A percentile compares a stretch with the other conserved stretches of the same genome.
Conservation (phyloP, 2,329 filamentous ascomycete genomes). For the Colletotrichum cereale region DNA sequence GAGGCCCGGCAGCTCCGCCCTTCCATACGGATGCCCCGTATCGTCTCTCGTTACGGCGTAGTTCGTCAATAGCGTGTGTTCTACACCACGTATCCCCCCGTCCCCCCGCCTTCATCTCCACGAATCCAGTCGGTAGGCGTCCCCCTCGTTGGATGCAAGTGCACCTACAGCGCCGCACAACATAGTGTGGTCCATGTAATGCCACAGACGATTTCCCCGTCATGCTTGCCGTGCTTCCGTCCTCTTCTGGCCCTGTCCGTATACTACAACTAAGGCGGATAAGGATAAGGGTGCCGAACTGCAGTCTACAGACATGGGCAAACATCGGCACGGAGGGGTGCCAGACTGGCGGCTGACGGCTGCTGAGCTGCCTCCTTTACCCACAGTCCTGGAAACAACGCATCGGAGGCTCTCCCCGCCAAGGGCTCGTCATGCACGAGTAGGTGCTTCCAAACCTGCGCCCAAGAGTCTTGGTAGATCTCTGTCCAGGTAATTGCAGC, state of each 20-base stretch:
- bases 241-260: slow-evolving; percentile 21
- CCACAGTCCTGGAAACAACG: not conserved
- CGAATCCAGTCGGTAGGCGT: slow-evolving; percentile 33
- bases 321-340: not conserved
- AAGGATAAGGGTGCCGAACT: slow-evolving; percentile 5
- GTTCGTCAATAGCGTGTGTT: not conserved
- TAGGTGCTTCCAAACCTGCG: slow-evolving; percentile 24
- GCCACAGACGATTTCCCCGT: slow-evolving; percentile 27
- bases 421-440: slow-evolving; percentile 9
- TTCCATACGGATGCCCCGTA: not conserved
- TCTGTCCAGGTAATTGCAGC: slow-evolving; percentile 23
- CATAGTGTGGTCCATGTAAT: slow-evolving; percentile 11
- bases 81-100: not conserved
- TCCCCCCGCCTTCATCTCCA: slow-evolving; percentile 28
- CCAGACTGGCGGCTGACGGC: not conserved
- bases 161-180: slow-evolving; percentile 36
- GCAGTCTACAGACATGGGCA: not conserved
- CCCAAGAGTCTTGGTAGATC: slow-evolving; percentile 39
- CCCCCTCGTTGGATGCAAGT: slow-evolving; percentile 36
- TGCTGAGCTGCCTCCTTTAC: slow-evolving; percentile 8
- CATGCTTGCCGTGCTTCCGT: slow-evolving; percentile 33
- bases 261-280: slow-evolving; percentile 19
- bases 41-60: slow-evolving; percentile 9
- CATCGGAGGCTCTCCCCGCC: slow-evolving; percentile 22
- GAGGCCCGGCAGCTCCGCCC: not conserved